Base-by-base conservation (phyloP, 805 yeast species). In the Jamesozyma jinghongensis region DNA sequence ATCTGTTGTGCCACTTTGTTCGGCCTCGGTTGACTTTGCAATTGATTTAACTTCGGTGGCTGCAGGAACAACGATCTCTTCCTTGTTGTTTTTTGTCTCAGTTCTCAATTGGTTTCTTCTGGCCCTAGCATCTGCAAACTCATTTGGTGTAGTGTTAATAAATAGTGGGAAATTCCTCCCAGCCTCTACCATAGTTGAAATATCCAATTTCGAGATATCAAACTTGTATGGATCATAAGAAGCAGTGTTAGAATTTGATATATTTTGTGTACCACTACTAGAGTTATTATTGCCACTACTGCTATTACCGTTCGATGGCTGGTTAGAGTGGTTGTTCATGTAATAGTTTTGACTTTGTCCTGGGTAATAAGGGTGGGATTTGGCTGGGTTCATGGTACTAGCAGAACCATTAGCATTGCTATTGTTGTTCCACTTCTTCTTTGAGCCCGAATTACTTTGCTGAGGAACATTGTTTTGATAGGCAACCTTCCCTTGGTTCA, bases 41-140 rank as follows among this genome's bases (percentile, higher is more conserved):
- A 19, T 22, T 14, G 33, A 14, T 38, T 25, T 25, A n/a, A 12
- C 25, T 13, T 40, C 36, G 12, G 16, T 27, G 10, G 16, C 30
- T 14, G 31, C 4, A 13, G 31, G 38, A 29, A 32, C 32, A 25
- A 25, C 13, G 13, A 19, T 29, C 18, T 20, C 17, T 19, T 41
- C 41, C 8, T 36, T 31, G 6, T 30, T 19, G 6, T 40, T 37
- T 19, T 46, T 38, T 6, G 42, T 36, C 28, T 36, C 33, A 39
- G 46, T 26, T 38, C 52, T 52, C 16, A 57, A 31, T 20, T 42
- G 44, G 22, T 50, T 35, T 40, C 60, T 58, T 16, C 37, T 46
- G 13, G 56, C 46, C 28, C 58, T 61, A 2, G 57, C 57, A 10
- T 54, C 53, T 2, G 59, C 59, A 46, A 54, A 67, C 12, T 53